Base-by-base conservation (phyloP, 805 yeast species). In the Myxozyma nipponensis region DNA sequence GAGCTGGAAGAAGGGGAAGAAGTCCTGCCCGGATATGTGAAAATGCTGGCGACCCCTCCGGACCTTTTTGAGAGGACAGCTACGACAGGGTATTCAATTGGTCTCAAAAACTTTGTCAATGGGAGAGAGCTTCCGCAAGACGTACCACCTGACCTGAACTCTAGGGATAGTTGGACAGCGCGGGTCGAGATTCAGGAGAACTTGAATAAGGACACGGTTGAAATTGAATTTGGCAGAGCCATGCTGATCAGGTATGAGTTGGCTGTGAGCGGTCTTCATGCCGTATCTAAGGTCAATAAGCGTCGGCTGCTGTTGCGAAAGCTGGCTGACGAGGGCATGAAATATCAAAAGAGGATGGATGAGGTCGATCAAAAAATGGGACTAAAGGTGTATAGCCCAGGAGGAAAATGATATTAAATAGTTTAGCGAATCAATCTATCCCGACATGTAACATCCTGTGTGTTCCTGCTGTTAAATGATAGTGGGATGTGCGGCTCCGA, bases 291-390 rank as follows among this genome's bases (percentile, higher is more conserved):
- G 13, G 32, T 28, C 32, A 9, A 7, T 9, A 9, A 7, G 13
- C 19, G 21, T 15, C 69, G 65, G 44, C 38, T 42, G 21, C 44
- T 51, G 3, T 54, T 70, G 35, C 60, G 77, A 21, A 38, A 48
- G 4, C 59, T 66, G 34, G 66, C 69, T 18, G 51, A 57, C 34
- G 59, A 61, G 28, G 74, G 74, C 4, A 42, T 37, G n/a, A 48
- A 35, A 45, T 53, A 64, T 42, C 56, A 57, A 24, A 48, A 49
- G 36, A 35, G 25, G 28, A 36, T 54, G 38, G 56, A 42, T 52
- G 64, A 60, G 55, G 54, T 46, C 9, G 56, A 52, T 35, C n/a
- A 30, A 25, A 18, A 15, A 17, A 9, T 34, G 19, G 41, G 44
- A 6, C 36, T 18, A 10, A 48, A 47, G 35, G 50, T 43, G 9